Base-by-base conservation (phyloP, 2,329 filamentous ascomycete species). In the Fusarium nematophilum region DNA sequence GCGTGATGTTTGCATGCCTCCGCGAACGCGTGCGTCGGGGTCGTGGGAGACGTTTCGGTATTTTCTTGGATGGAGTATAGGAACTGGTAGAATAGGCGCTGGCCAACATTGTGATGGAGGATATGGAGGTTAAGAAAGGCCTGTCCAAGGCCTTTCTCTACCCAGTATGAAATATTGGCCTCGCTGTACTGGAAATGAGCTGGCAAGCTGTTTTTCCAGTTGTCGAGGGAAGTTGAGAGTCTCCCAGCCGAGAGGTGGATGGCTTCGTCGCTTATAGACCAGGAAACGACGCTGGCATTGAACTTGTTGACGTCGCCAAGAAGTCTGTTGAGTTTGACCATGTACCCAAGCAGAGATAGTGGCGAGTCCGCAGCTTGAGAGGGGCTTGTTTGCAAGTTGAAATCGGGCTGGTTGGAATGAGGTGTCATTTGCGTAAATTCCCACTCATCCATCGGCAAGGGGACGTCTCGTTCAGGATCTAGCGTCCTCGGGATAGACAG, bases 71-170 rank as follows among this genome's bases (percentile, higher is more conserved):
- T 62, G 26, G 59, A 50, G 27, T 71, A 66, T 1, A 82, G 71
- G 57, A 79, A 81, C 44, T 77, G 78, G 53, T 81, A 82, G 65
- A 77, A 80, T 5, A 83, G 73, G n/a, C 82, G 70, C 44, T 79
- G 76, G 5, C 74, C 72, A 55, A 77, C 81, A 61, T 82, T 75
- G 43, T 81, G 77, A 53, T 80, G 81, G 4, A 79, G 78, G 3
- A 82, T 65, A 55, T 82, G 77, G 2, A 82, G 70, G 1, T 77
- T 77, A 2, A 78, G 74, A 47, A 80, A 81, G 15, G 75, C 71
- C 5, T 75, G 70, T 3, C 79, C 79, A 4, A 80, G 71, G 2
- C 78, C 77, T 25, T 75, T 66, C 0, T 66, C 58, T n/a, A 73
- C 65, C 45, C 75, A 78, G 6, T 62, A 61, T 3, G 69, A 60